phyloP scores from a whole-genome alignment of 2,329 filamentous ascomycete genomes.

The Magnaporthiopsis poae region DNA sequence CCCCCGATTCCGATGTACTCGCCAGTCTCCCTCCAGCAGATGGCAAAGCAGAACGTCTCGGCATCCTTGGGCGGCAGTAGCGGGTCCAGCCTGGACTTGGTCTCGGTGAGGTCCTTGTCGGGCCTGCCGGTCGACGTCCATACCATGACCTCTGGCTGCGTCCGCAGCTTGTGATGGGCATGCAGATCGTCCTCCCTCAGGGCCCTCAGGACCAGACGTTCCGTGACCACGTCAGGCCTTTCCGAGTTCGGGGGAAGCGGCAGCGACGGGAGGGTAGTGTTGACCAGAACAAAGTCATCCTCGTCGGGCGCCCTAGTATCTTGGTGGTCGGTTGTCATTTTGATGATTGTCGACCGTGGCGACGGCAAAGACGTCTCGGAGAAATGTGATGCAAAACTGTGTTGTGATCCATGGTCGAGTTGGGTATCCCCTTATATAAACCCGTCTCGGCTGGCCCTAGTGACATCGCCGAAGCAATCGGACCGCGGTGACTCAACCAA shows the following conservation, averaged over 20 bases:
- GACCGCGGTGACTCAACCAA: not conserved
- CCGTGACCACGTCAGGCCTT: conserved; percentile 34
- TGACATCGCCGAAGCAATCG: not conserved
- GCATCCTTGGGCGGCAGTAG: conserved; percentile 40
- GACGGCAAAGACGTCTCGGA: not conserved
- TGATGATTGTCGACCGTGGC: not conserved
- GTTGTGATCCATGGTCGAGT: not conserved
- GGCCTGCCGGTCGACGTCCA: conserved; percentile 37
- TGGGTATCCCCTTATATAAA: not conserved
- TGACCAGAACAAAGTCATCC: conserved; percentile 28
- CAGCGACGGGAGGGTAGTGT: conserved; percentile 35
- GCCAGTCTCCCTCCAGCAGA: conserved; percentile 36
- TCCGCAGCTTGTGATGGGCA: conserved; percentile 42
- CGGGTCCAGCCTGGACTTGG: conserved; percentile 28
- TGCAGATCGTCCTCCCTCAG: conserved; percentile 39
- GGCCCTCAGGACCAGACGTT: conserved; percentile 46
- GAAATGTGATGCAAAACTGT: not conserved
- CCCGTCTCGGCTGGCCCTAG: too few relatives aligned
- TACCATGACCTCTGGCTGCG: conserved; percentile 52
- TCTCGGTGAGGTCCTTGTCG: conserved; percentile 35
- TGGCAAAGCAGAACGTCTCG: conserved; percentile 46
- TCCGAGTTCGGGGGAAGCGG: conserved; percentile 31
- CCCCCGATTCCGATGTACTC: conserved; percentile 44
- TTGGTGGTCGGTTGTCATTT: conserved; percentile 10
- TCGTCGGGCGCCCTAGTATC: not conserved